Evolutionary conservation across 2,329 filamentous ascomycete genomes (phyloP).

Genomic region (Hawksworthiomyces lignivorus): DNA sequence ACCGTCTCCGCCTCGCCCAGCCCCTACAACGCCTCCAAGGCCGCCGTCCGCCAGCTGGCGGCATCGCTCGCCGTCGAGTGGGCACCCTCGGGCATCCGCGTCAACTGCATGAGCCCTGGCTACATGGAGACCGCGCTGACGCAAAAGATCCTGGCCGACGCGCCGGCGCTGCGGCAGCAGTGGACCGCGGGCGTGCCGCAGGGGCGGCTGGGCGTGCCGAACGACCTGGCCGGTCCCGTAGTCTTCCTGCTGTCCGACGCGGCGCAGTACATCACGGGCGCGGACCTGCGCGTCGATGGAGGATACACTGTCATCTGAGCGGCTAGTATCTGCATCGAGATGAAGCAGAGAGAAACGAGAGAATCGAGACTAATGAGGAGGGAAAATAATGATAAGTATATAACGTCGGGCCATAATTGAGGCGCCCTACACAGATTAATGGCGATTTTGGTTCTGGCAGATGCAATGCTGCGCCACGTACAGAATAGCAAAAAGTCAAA

Average conservation of each 20-base stretch:
- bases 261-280: constrained; percentile 61
- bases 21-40: constrained; percentile 90
- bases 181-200: constrained; percentile 91
- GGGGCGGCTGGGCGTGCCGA: constrained; percentile 86
- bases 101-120: constrained; percentile 91
- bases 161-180: constrained; percentile 79
- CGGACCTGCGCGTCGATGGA: constrained; percentile 75
- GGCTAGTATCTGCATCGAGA: too few species aligned
- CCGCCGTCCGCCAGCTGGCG: constrained; percentile 81
- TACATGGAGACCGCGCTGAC: constrained; percentile 97
- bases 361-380: too few species aligned
- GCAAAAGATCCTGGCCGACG: constrained; percentile 88
- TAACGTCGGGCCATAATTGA: too few species aligned
- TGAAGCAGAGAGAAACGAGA: not conserved
- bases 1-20: constrained; percentile 23
- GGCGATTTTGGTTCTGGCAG: too few species aligned
- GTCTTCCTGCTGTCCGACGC: constrained; percentile 80
- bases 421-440: too few species aligned
- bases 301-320: constrained; percentile 74
- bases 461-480: too few species aligned
- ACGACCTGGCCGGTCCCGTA: constrained; percentile 90
- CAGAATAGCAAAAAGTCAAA: not conserved
- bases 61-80: constrained; percentile 88
- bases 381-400: too few species aligned
- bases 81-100: constrained; percentile 78